These are phyloP conservation scores for Citrullus colocynthis DNA, from an alignment of 306 rosid species.

Conservation along the genomic window DNA sequence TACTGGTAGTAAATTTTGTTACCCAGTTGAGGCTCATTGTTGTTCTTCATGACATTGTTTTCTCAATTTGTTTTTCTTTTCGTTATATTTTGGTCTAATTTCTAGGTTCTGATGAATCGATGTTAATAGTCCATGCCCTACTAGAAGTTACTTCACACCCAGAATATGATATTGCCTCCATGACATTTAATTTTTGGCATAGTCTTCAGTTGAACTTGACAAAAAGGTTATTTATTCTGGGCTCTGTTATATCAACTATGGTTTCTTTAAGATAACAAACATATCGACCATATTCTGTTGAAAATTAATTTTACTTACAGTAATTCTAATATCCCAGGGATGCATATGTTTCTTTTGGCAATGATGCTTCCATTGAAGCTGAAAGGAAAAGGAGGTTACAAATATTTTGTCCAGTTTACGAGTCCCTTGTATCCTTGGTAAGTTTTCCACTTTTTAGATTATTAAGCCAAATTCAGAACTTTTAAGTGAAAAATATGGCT, in stretches of 20 bases:
- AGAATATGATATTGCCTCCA: slow-evolving; percentile 78
- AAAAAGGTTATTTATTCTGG: slow-evolving; percentile 41
- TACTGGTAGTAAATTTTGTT: slow-evolving; percentile 37
- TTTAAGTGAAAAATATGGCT: not conserved
- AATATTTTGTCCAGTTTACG: slow-evolving; percentile 74
- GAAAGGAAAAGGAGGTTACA: slow-evolving; percentile 88
- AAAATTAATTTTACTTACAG: slow-evolving; percentile 15
- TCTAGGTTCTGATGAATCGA: slow-evolving; percentile 85
- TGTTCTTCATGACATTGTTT: not conserved
- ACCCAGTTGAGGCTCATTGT: not conserved
- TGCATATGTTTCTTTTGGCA: slow-evolving; percentile 47
- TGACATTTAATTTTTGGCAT: slow-evolving; percentile 99
- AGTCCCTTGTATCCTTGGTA: slow-evolving; percentile 92
- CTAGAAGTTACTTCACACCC: slow-evolving; percentile 98
- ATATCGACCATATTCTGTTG: not conserved
- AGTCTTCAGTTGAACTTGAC: slow-evolving; percentile 88
- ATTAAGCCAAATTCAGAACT: not conserved
- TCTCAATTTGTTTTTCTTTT: not conserved
- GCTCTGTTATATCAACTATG: not conserved
- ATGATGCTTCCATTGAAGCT: slow-evolving; percentile 63
- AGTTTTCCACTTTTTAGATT: slow-evolving; percentile 24
- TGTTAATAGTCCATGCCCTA: slow-evolving; percentile 78
- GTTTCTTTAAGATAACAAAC: not conserved
- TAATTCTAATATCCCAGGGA: slow-evolving; percentile 47
- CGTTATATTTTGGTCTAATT: not conserved